A percentile compares a stretch with the other conserved stretches of the same genome.
Evolutionary conservation across 2,329 filamentous ascomycete species (phyloP).

Genomic region (Chaetomiaceae sp.): DNA sequence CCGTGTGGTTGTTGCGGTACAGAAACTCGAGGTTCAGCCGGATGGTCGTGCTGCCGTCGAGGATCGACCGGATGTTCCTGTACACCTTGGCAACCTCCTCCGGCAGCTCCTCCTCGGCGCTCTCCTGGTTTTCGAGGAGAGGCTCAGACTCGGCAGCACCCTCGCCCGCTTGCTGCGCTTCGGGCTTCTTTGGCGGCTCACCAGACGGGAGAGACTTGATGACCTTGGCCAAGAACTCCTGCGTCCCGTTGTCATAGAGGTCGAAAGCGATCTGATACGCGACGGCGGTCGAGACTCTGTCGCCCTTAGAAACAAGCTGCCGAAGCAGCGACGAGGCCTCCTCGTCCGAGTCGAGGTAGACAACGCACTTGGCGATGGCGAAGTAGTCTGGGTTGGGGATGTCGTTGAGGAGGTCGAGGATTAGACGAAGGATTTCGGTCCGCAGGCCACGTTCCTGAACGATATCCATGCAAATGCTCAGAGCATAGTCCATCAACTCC

Average conservation of each 20-base stretch:
- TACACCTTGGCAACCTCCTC: constrained; percentile 54
- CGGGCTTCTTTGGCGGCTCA: constrained; percentile 40
- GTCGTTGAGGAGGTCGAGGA: constrained; percentile 91
- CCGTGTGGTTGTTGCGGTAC: constrained; percentile 90
- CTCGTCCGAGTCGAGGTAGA: constrained; percentile 88
- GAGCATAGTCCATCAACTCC: constrained; percentile 92
- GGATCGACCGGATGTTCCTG: constrained; percentile 60
- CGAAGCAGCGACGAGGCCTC: constrained; percentile 84
- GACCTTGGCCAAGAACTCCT: constrained; percentile 91
- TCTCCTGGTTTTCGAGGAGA: constrained; percentile 45
- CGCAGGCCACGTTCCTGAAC: constrained; percentile 89
- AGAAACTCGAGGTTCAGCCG: constrained; percentile 94
- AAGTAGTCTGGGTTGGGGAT: constrained; percentile 95
- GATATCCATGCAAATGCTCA: constrained; percentile 96
- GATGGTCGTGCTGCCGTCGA: constrained; percentile 90
- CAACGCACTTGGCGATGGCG: constrained; percentile 94
- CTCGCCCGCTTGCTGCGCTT: constrained; percentile 42
- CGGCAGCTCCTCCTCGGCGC: constrained; percentile 51
- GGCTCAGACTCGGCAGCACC: constrained; percentile 44
- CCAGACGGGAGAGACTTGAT: constrained; percentile 69
- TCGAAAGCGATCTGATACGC: constrained; percentile 99
- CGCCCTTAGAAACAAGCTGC: constrained; percentile 74
- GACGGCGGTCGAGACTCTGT: constrained; percentile 72
- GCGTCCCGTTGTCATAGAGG: constrained; percentile 95
- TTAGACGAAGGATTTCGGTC: constrained; percentile 78